phyloP scores from a whole-genome alignment of 2,329 filamentous ascomycete species.

The Ramularia endophylla region DNA sequence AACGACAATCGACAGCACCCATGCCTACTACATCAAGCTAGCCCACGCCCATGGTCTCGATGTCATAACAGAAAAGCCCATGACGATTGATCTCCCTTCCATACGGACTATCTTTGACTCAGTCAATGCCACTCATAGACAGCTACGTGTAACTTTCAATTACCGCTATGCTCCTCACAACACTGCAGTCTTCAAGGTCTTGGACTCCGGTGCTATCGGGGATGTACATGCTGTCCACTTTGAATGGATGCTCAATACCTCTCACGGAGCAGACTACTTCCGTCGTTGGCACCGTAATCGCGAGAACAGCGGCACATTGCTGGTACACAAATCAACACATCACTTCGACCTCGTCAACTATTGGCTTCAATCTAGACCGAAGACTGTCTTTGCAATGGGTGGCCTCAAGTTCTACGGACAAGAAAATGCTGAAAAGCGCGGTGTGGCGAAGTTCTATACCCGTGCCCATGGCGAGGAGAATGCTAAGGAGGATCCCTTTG shows the following conservation, averaged over 20 bases:
- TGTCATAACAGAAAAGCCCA: slow-evolving; percentile 60
- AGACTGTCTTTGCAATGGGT: slow-evolving; percentile 54
- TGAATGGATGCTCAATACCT: too few relatives aligned
- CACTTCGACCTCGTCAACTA: slow-evolving; percentile 61
- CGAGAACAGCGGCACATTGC: slow-evolving; percentile 53
- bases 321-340: slow-evolving; percentile 59
- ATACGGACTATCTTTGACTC: slow-evolving; percentile 52
- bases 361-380: slow-evolving; percentile 52
- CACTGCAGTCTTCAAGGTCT: too few relatives aligned
- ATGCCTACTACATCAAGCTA: slow-evolving; percentile 55
- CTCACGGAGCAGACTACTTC: slow-evolving; percentile 58
- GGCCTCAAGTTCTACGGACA: slow-evolving; percentile 56
- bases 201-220: too few relatives aligned
- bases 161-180: too few relatives aligned
- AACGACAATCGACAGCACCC: slow-evolving; percentile 58
- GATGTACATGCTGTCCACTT: too few relatives aligned
- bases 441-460: slow-evolving; percentile 47
- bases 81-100: slow-evolving; percentile 55
- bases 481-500: slow-evolving; percentile 53
- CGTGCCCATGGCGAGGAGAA: slow-evolving; percentile 47
- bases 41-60: slow-evolving; percentile 55
- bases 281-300: slow-evolving; percentile 59
- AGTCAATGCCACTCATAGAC: too few relatives aligned
- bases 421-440: slow-evolving; percentile 55
- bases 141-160: too few relatives aligned